A percentile compares a stretch with the other conserved stretches of the same genome.
phyloP scores from a whole-genome alignment of 2,329 filamentous ascomycete genomes.

The Ascochyta rabiei region DNA sequence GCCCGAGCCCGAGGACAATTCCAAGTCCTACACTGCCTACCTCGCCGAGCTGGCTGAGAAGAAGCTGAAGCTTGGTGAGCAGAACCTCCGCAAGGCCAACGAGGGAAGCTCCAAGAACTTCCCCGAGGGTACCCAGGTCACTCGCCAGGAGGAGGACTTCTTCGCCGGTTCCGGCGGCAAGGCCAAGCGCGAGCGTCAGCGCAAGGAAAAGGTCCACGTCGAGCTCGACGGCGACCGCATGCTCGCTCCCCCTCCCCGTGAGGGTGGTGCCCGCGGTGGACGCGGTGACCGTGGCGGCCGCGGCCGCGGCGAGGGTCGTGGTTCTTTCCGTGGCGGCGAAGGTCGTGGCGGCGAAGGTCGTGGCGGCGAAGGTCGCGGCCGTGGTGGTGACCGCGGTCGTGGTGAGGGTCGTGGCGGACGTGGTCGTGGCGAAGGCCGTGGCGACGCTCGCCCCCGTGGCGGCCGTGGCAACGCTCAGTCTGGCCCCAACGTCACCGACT shows the following conservation, averaged over 20 bases:
- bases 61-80: slow-evolving; percentile 72
- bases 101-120: slow-evolving; percentile 96
- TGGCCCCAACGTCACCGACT: slow-evolving; percentile 57
- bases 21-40: slow-evolving; percentile 89
- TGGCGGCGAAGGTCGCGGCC: slow-evolving; percentile 59
- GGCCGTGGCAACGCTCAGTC: slow-evolving; percentile 51
- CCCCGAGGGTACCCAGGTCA: slow-evolving; percentile 73
- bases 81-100: slow-evolving; percentile 85
- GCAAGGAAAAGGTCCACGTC: slow-evolving; percentile 87
- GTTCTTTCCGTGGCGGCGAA: slow-evolving; percentile 59
- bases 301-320: slow-evolving; percentile 60
- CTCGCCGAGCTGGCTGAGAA: slow-evolving; percentile 77
- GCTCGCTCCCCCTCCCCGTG: slow-evolving; percentile 60
- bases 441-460: slow-evolving; percentile 57
- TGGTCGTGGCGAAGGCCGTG: slow-evolving; percentile 52
- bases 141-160: slow-evolving; percentile 70
- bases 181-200: slow-evolving; percentile 80
- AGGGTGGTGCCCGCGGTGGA: slow-evolving; percentile 53
- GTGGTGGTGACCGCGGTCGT: slow-evolving; percentile 58
- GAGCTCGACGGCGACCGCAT: slow-evolving; percentile 79
- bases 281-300: slow-evolving; percentile 53
- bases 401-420: slow-evolving; percentile 57
- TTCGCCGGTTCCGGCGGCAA: slow-evolving; percentile 77
- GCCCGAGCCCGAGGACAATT: slow-evolving; percentile 77
- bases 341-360: slow-evolving; percentile 56